phyloP scores from a whole-genome alignment of 805 yeast species.

The Starmera pachycereana region DNA sequence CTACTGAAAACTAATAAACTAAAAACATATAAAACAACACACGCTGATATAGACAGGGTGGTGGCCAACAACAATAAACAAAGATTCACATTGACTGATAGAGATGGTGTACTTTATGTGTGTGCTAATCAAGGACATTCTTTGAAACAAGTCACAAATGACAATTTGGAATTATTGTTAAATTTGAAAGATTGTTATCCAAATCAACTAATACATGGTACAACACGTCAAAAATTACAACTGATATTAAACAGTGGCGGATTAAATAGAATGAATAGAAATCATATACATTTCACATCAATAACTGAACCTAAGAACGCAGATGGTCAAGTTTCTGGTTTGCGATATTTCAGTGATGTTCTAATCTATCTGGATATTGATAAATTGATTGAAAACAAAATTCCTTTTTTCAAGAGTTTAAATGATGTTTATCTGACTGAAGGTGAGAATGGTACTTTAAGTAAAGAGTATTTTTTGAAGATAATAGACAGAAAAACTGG shows the following conservation, averaged over 20 bases:
- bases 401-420: slow-evolving; percentile 48
- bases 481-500: slow-evolving; percentile 23
- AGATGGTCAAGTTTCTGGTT: slow-evolving; percentile 55
- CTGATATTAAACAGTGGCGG: slow-evolving; percentile 44
- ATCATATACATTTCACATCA: slow-evolving; percentile 79
- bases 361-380: slow-evolving; percentile 52
- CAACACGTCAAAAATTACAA: slow-evolving; percentile 38
- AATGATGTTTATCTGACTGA: slow-evolving; percentile 69
- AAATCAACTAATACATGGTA: slow-evolving; percentile 65
- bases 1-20: slow-evolving; percentile 49
- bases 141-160: slow-evolving; percentile 32
- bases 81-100: slow-evolving; percentile 42
- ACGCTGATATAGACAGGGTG: slow-evolving; percentile 46
- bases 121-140: slow-evolving; percentile 96
- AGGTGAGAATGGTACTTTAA: slow-evolving; percentile 50
- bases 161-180: slow-evolving; percentile 29
- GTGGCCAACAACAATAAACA: slow-evolving; percentile 62
- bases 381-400: slow-evolving; percentile 25
- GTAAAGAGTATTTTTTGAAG: slow-evolving; percentile 30
- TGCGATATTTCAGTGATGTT: slow-evolving; percentile 45
- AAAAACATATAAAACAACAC: slow-evolving; percentile 43
- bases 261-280: slow-evolving; percentile 58
- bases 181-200: slow-evolving; percentile 33
- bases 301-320: slow-evolving; percentile 35
- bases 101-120: slow-evolving; percentile 27